These are phyloP conservation scores for Monilinia laxa DNA, from an alignment of 2,329 filamentous ascomycete species.

Conservation along the genomic window DNA sequence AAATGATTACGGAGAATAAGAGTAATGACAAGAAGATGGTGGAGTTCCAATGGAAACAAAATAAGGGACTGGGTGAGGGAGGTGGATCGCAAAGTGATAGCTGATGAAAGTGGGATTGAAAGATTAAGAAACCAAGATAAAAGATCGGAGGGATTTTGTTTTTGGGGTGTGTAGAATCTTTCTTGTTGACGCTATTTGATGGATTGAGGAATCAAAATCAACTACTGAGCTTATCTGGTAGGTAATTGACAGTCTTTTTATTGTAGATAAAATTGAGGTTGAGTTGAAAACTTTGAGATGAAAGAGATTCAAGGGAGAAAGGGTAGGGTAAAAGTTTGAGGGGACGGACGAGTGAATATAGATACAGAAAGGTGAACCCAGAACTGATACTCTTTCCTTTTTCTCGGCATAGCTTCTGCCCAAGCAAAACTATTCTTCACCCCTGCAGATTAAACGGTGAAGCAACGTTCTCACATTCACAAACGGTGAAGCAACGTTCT, in stretches of 20 bases:
- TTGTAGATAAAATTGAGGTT: too few relatives aligned
- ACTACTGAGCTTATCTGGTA: too few relatives aligned
- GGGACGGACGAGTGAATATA: neutral
- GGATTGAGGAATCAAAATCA: neutral
- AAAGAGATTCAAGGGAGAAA: neutral
- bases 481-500: neutral
- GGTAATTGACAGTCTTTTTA: too few relatives aligned
- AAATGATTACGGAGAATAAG: neutral
- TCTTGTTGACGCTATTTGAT: neutral
- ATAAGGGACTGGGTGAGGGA: neutral
- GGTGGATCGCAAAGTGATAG: neutral
- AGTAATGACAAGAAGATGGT: neutral
- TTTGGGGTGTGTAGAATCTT: neutral
- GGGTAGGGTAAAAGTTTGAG: too few relatives aligned
- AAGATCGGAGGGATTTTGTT: neutral
- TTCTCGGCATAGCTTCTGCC: neutral
- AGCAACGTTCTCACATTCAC: neutral
- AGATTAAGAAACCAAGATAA: neutral
- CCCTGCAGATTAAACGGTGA: neutral
- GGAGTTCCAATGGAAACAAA: neutral
- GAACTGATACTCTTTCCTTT: neutral
- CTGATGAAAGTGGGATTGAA: neutral
- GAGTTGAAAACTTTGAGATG: too few relatives aligned
- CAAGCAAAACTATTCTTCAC: too few relatives aligned
- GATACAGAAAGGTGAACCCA: neutral